Conservation (phyloP, 768 basidiomycete species). For the Amanita exitialis region DNA sequence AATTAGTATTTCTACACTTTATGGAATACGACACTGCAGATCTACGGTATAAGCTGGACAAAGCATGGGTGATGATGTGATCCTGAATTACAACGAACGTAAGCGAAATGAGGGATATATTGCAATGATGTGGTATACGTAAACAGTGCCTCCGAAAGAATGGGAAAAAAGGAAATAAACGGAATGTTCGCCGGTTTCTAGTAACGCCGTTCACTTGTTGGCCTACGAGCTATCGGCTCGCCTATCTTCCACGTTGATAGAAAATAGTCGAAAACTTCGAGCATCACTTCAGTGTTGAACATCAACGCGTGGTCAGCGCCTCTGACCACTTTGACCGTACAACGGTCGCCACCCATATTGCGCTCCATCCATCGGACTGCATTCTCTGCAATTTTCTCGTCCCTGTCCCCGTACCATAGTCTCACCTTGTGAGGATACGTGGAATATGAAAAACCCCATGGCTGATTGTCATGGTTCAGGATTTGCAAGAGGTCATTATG, state of each 20-base stretch:
- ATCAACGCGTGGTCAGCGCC: slow-evolving; percentile 91
- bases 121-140: slow-evolving; percentile 6
- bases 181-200: neutral
- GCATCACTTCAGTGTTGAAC: slow-evolving; percentile 82
- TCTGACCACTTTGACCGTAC: slow-evolving; percentile 71
- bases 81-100: slow-evolving; percentile 2
- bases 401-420: slow-evolving; percentile 90
- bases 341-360: slow-evolving; percentile 65
- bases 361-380: slow-evolving; percentile 91
- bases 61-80: neutral
- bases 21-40: neutral
- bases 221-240: slow-evolving; percentile 4
- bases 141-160: slow-evolving; percentile 2
- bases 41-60: slow-evolving; percentile 1
- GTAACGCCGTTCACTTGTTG: slow-evolving; percentile 1
- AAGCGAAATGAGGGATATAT: slow-evolving; percentile 7
- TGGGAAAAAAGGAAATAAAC: neutral
- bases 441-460: slow-evolving; percentile 86
- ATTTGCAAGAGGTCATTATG: slow-evolving; percentile 89
- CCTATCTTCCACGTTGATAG: slow-evolving; percentile 42
- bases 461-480: slow-evolving; percentile 78
- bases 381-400: slow-evolving; percentile 89
- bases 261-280: slow-evolving; percentile 73
- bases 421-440: slow-evolving; percentile 67
- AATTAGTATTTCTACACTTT: neutral